Percentiles rank a stretch among this genome's conserved stretches.
Conservation (phyloP, 352 stramenopile genomes). For the Globisporangium abappressorium region DNA sequence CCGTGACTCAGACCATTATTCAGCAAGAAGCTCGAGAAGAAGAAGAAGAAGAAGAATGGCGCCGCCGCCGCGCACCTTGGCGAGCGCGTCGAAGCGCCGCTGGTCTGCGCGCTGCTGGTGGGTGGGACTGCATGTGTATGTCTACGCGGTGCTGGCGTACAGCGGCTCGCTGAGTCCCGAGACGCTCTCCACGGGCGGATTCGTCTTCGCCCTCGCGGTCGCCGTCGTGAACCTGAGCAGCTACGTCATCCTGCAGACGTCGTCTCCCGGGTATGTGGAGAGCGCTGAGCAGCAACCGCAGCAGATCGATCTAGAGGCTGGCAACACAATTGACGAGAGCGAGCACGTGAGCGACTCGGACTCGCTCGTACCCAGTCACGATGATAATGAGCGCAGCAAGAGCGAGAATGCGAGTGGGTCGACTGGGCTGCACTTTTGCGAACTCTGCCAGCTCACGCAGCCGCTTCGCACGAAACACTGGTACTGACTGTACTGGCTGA, state of each 20-base stretch:
- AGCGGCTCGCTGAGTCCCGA: slow-evolving; percentile 29
- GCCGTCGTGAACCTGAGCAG: slow-evolving; percentile 34
- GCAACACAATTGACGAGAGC: not conserved
- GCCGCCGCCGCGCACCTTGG: not conserved
- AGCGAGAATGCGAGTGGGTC: not conserved
- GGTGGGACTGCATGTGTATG: slow-evolving; percentile 58
- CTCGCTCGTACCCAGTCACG: slow-evolving; percentile 19
- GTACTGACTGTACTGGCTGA: slow-evolving; percentile 23
- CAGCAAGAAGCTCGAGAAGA: not conserved
- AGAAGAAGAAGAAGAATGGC: slow-evolving; percentile 1
- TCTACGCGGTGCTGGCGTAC: slow-evolving; percentile 47
- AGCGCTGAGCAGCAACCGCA: not conserved
- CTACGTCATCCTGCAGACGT: slow-evolving; percentile 62
- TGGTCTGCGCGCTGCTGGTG: slow-evolving; percentile 71
- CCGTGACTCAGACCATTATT: not conserved
- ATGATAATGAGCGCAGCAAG: not conserved
- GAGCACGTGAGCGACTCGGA: slow-evolving; percentile 35
- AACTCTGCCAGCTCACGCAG: slow-evolving; percentile 55
- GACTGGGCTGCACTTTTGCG: slow-evolving; percentile 45
- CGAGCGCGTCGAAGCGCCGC: slow-evolving; percentile 40
- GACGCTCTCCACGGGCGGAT: slow-evolving; percentile 33
- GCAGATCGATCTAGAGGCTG: slow-evolving; percentile 22
- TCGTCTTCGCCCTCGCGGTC: slow-evolving; percentile 36
- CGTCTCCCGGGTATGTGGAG: slow-evolving; percentile 54
- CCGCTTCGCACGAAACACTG: slow-evolving; percentile 75